Conservation (phyloP, 2,329 filamentous ascomycete genomes). For the Monosporascus cannonballus region DNA sequence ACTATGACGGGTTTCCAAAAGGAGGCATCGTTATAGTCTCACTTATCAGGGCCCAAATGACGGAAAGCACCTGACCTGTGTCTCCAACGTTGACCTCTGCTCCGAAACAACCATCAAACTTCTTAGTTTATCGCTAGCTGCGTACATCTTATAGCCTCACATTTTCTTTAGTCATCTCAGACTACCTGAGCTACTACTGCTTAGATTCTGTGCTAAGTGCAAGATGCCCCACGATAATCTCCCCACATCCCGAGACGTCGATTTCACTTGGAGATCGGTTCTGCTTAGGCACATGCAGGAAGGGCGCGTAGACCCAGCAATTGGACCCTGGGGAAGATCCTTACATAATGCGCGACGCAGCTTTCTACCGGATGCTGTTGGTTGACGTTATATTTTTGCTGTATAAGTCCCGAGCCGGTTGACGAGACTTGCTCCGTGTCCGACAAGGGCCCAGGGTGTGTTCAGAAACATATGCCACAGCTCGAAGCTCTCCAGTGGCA, state of each 20-base stretch:
- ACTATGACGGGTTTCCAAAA: slow-evolving; percentile 17
- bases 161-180: slow-evolving; percentile 1
- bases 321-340: neutral
- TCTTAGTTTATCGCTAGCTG: slow-evolving; percentile 10
- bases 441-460: neutral
- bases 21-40: slow-evolving; percentile 11
- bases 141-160: slow-evolving; percentile 9
- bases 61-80: slow-evolving; percentile 12
- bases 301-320: neutral
- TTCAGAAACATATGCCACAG: neutral
- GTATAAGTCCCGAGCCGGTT: too few relatives aligned
- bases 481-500: neutral
- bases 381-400: too few relatives aligned
- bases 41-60: slow-evolving; percentile 11
- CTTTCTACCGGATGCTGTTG: too few relatives aligned
- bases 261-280: neutral
- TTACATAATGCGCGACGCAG: neutral
- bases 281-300: neutral
- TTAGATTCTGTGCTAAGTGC: neutral
- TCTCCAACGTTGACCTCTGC: neutral
- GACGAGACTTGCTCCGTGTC: neutral
- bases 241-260: neutral
- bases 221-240: neutral
- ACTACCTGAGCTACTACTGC: neutral
- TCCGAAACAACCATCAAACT: slow-evolving; percentile 9